A percentile compares a stretch with the other conserved stretches of the same genome.
Evolutionary conservation across 306 rosid genomes (phyloP).

Genomic region (barrel medic (Medicago truncatula)): DNA sequence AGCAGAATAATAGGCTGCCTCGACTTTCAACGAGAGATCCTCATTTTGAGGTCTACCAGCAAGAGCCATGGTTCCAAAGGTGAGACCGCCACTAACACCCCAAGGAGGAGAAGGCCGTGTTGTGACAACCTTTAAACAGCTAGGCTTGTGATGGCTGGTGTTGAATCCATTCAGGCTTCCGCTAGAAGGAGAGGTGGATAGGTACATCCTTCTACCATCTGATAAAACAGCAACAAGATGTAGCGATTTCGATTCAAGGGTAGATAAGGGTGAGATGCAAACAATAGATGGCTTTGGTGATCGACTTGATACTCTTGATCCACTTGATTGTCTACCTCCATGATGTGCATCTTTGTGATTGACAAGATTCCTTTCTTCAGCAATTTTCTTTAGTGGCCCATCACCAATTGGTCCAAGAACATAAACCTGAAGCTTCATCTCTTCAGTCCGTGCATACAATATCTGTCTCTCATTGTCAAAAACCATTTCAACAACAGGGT

Average conservation of each 20-base stretch:
- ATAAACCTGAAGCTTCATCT: slow-evolving; percentile 95
- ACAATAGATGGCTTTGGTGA: slow-evolving; percentile 80
- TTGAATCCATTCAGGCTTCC: slow-evolving; percentile 82
- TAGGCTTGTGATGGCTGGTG: slow-evolving; percentile 72
- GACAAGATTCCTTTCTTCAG: slow-evolving; percentile 92
- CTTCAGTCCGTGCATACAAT: slow-evolving; percentile 86
- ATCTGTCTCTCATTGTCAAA: slow-evolving; percentile 90
- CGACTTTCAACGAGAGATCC: slow-evolving; percentile 88
- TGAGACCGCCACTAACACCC: slow-evolving; percentile 86
- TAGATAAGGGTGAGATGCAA: slow-evolving; percentile 85
- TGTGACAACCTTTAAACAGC: slow-evolving; percentile 88
- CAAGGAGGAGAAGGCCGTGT: slow-evolving; percentile 98
- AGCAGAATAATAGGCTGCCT: slow-evolving; percentile 88
- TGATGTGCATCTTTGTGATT: slow-evolving; percentile 74
- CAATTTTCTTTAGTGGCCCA: slow-evolving; percentile 88
- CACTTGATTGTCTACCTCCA: slow-evolving; percentile 83
- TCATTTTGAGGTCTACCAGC: slow-evolving; percentile 86
- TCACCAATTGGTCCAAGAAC: slow-evolving; percentile 80
- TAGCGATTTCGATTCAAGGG: slow-evolving; percentile 86
- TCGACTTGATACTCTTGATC: slow-evolving; percentile 73
- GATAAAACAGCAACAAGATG: slow-evolving; percentile 94
- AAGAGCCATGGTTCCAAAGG: slow-evolving; percentile 87
- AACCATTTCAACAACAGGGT: slow-evolving; percentile 92
- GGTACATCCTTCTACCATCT: slow-evolving; percentile 96
- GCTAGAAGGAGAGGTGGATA: slow-evolving; percentile 89